Conservation (phyloP, 192 early-diverging fungal genomes). For the Coemansia reversa region DNA sequence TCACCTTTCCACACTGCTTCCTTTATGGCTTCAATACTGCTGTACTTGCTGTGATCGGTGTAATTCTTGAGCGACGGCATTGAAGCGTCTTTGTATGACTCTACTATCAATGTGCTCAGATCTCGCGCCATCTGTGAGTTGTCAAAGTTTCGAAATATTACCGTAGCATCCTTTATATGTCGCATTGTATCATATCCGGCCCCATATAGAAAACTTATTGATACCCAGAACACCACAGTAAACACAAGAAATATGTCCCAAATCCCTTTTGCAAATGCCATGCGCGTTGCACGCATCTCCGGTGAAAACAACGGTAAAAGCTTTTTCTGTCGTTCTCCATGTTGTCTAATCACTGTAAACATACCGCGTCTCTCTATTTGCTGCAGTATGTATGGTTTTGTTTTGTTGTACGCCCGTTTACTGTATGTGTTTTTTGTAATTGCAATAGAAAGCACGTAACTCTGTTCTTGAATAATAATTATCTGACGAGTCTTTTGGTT, state of each 20-base stretch:
- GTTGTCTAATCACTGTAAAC: slow-evolving; percentile 18
- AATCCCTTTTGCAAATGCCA: slow-evolving; percentile 45
- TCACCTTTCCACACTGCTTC: slow-evolving; percentile 45
- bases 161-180: slow-evolving; percentile 39
- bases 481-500: too few species aligned
- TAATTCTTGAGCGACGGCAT: slow-evolving; percentile 21
- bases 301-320: slow-evolving; percentile 47
- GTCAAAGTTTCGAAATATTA: slow-evolving; percentile 42
- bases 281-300: slow-evolving; percentile 45
- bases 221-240: slow-evolving; percentile 48
- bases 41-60: slow-evolving; percentile 12
- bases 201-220: slow-evolving; percentile 44
- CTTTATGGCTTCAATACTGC: slow-evolving; percentile 9
- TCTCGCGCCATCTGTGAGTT: slow-evolving; percentile 11
- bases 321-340: slow-evolving; percentile 41
- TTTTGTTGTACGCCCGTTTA: not conserved
- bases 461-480: too few species aligned
- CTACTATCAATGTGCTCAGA: slow-evolving; percentile 23
- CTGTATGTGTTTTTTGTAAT: not conserved
- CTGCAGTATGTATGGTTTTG: not conserved
- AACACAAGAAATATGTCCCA: slow-evolving; percentile 39
- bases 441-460: too few species aligned
- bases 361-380: too few species aligned
- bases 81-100: slow-evolving; percentile 12
- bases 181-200: slow-evolving; percentile 48